Evolutionary conservation across 148 eudicot genomes (phyloP), one percentile per base, ranked within the genome.

Genomic region (Fagopyrum esculentum): DNA sequence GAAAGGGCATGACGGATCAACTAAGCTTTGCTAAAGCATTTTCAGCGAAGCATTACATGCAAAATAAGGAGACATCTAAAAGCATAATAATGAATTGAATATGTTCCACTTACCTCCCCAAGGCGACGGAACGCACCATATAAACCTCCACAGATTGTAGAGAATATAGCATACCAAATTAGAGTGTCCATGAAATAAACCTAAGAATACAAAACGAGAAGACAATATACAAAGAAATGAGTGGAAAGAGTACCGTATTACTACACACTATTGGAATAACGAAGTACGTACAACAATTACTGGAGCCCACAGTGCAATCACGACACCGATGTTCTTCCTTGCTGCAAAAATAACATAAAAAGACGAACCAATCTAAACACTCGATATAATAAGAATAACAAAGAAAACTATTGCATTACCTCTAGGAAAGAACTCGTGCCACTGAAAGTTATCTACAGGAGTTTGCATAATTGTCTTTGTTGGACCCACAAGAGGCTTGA

Each of bases 371-470:
- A 73, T 54, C 72, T 69, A 74, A 64, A 59, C n/a, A 47, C 56
- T 72, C 46, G 17, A 48, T 43, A 69, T 19, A 13, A 17, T 19
- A 45, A 12, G 47, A 15, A 26, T 19, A 44, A 46, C 16, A 52
- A 72, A 68, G 43, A 51, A 60, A 44, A 52, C 29, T 15, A 69
- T 9, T 7, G 56, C 35, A 2, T 35, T 81, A 89, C 93, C 88
- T 76, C 44, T 77, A 52, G 93, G 93, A 81, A 89, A 89, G 85
- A 89, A 89, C 82, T 87, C 93, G 56, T 89, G 90, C 90, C 93
- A 87, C 69, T 82, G 70, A 74, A 80, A 89, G 45, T 45, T 78
- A 22, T 2, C 17, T 54, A 85, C 35, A 68, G 12, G 82, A 71
- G 87, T 77, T 59, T 60, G 73, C 90, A 89, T 87, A 71, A 87